Base-by-base conservation (phyloP, 257 asterid species). In the Solanum clarkiae region DNA sequence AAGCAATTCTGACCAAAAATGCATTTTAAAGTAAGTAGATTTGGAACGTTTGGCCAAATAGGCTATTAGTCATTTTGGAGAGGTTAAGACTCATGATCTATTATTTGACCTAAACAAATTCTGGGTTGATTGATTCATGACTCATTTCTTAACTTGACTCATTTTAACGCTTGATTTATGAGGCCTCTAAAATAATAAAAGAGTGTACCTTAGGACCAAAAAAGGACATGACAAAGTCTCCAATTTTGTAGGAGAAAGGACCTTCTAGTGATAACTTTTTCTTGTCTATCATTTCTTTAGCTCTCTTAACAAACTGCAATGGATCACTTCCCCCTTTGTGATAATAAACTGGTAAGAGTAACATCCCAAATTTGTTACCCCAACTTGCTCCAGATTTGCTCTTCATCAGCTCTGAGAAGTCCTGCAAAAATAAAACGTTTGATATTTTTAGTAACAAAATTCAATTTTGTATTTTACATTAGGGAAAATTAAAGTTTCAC, bases 251-350 rank as follows among this genome's bases (percentile, higher is more conserved):
- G 0, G 99, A 89, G 89, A 88, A 90, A 2, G 88, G 42, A 42
- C 95, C 99, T 89, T 96, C 99, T 0, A 93, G 53, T 5, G 99
- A 96, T 1, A 89, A 92, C 85, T 96, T 96, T 84, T 96, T 96
- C 91, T 84, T 88, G 91, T 94, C 98, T 26, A 94, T 91, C 95
- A 92, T 96, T 18, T 89, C 82, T 81, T 96, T 96, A 1, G 98
- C 92, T 86, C 93, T 90, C 87, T 80, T 90, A 3, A 96, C 92
- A 84, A 80, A 93, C 36, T 90, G 74, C 54, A 96, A 92, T 42
- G 95, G 97, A 86, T 94, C 87, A 3, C 90, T 75, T 22, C 84
- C 88, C n/a, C 63, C 69, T n/a, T 74, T 88, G 54, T 91, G 88
- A 83, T 93, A 94, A 32, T 86, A 84, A 85, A 90, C 89, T 9